Evolutionary conservation across 1,139 yeast species (phyloP).

Genomic region (Protomyces gravidus): DNA sequence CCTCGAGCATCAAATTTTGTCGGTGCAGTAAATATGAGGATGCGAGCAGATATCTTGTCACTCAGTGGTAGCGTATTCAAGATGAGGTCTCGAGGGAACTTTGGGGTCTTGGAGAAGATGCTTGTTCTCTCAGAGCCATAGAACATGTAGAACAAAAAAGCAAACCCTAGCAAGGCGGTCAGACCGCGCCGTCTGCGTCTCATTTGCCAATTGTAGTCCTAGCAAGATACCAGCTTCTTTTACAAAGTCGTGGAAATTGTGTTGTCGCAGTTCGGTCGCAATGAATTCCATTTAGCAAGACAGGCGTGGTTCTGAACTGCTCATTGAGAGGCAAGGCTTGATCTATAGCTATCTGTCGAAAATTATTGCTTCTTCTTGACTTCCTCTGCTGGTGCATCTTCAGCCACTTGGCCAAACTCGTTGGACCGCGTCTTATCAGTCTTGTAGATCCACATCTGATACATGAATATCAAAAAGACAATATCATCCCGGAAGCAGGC

Average conservation of each 20-base stretch:
- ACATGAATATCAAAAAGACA: conserved; percentile 43
- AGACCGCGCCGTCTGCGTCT: neutral
- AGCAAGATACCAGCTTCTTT: too few relatives aligned
- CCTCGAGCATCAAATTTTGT: conserved; percentile 13
- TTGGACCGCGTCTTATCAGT: conserved; percentile 44
- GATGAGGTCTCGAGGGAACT: conserved; percentile 7
- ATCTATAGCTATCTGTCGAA: too few relatives aligned
- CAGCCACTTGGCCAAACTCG: conserved; percentile 46
- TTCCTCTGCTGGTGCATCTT: conserved; percentile 33
- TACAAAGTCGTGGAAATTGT: too few relatives aligned
- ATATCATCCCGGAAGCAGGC: conserved; percentile 46
- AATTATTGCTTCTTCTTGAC: neutral
- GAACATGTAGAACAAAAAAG: neutral
- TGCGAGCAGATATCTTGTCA: neutral
- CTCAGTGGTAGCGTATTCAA: neutral
- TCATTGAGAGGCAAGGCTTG: too few relatives aligned
- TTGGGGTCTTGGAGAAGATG: neutral
- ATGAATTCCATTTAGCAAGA: too few relatives aligned
- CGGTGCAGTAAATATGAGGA: conserved; percentile 13
- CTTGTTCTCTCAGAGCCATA: neutral
- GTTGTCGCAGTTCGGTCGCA: too few relatives aligned
- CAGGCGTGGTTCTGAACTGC: too few relatives aligned
- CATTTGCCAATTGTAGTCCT: too few relatives aligned
- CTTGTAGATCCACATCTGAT: conserved; percentile 45
- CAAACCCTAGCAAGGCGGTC: neutral